Conservation (phyloP, 2,329 filamentous ascomycete species). For the Aureobasidium pullulans region DNA sequence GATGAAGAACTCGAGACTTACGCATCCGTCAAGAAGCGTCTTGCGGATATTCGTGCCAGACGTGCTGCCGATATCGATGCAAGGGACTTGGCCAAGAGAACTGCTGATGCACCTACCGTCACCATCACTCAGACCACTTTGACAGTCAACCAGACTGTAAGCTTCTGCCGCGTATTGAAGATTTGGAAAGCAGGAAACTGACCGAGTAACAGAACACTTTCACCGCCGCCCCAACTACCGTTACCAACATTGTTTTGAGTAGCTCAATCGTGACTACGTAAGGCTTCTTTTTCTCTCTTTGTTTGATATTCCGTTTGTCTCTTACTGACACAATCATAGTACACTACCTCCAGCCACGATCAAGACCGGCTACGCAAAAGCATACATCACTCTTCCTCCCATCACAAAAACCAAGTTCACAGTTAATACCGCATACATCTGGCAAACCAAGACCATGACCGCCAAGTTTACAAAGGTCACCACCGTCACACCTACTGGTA, state of each 20-base stretch:
- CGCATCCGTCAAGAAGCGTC: constrained; percentile 21
- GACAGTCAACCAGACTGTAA: constrained; percentile 26
- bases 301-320: no score
- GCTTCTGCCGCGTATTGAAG: not conserved
- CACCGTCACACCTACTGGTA: constrained; percentile 30
- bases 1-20: constrained; percentile 19
- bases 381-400: constrained; percentile 30
- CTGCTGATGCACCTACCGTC: constrained; percentile 29
- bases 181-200: not conserved
- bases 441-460: constrained; percentile 27
- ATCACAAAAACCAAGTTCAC: constrained; percentile 27
- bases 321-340: constrained; percentile 18
- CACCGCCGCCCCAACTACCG: constrained; percentile 21
- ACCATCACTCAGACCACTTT: constrained; percentile 28
- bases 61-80: constrained; percentile 16
- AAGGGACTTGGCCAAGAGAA: constrained; percentile 24
- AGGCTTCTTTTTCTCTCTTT: not conserved
- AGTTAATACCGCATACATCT: constrained; percentile 23
- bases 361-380: constrained; percentile 27
- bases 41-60: not conserved
- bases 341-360: constrained; percentile 31
- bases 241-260: constrained; percentile 23
- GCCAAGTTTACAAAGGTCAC: constrained; percentile 26
- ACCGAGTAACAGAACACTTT: not conserved
- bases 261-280: constrained; percentile 18